Evolutionary conservation across 2,329 filamentous ascomycete species (phyloP), one percentile per base, ranked within the genome.

Genomic region (Fusarium brachygibbosum): DNA sequence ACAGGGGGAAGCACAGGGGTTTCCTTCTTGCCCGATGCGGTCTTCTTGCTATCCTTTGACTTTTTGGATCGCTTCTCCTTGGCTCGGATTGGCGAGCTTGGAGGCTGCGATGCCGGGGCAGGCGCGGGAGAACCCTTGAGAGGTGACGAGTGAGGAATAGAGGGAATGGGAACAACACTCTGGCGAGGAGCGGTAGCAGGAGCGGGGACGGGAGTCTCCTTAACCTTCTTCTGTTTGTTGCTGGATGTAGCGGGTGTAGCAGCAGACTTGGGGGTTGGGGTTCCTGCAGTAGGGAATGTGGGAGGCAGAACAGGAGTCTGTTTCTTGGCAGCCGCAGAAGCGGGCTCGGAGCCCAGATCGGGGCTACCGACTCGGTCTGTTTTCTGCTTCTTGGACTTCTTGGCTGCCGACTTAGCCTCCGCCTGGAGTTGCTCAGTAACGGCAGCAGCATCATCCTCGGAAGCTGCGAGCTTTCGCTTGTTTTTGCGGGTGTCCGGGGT

Each of bases 381-480:
- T 70, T 79, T 81, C 59, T 79, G 80, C 70, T 81, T 79, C 74
- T 81, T 81, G 23, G 82, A 76, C 74, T 84, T 84, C 64, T 79
- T 77, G n/a, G 76, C 73, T 6, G 78, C 77, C 10, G 76, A 77
- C 40, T 74, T 69, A 54, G 65, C 75, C 66, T 82, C 78, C 46
- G 74, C 69, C 50, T 69, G 67, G n/a, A 80, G 72, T 57, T 82
- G 80, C 58, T 77, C 73, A 8, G 77, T 73, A 13, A 76, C 76
- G 17, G 76, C 76, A 9, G 74, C 66, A 16, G 79, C 76, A 34
- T 82, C 79, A n/a, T 82, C 79, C 28, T 81, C 79, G 2, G 79
- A 81, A 16, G 69, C 32, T 23, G 74, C 69, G 45, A 77, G 79
- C 73, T 81, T 81, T 57, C 79, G 74, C 74, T 80, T 80, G 61